These are phyloP conservation scores for Talaromyces borbonicus DNA, from an alignment of 495 filamentous ascomycete genomes.

Conservation along the genomic window DNA sequence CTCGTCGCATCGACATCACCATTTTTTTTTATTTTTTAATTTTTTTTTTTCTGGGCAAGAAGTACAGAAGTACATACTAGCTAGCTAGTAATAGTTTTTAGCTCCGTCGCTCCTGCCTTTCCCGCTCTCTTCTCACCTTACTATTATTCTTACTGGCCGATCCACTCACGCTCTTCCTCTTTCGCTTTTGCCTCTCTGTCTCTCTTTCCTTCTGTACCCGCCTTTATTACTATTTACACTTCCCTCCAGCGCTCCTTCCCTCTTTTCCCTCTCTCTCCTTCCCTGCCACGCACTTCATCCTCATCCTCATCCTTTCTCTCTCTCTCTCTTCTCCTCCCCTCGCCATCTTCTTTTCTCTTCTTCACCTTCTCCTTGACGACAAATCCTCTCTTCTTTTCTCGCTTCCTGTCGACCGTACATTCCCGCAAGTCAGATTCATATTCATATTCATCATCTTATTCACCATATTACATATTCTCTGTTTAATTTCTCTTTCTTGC, in stretches of 20 bases:
- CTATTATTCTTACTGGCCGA: no score
- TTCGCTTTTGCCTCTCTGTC: no score
- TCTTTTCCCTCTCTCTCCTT: constrained; percentile 14
- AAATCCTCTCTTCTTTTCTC: no score
- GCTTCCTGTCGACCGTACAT: no score
- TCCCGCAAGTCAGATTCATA: no score
- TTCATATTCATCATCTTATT: no score
- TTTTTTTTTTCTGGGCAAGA: not conserved
- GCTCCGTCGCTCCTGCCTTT: not conserved
- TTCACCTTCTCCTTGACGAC: constrained; percentile 10
- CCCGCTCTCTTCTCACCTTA: not conserved
- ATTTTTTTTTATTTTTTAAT: not conserved
- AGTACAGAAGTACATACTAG: no score
- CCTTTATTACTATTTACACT: not conserved
- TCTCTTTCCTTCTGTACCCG: not conserved
- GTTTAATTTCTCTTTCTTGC: no score
- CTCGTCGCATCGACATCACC: constrained; percentile 12
- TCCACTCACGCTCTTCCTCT: no score
- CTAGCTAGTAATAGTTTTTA: no score
- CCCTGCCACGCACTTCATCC: constrained; percentile 10
- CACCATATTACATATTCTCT: no score
- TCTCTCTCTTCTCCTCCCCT: constrained; percentile 11
- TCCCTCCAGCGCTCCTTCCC: constrained; percentile 5
- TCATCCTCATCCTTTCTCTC: constrained; percentile 8
- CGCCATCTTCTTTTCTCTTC: constrained; percentile 7